Evolutionary conservation across 768 basidiomycete species (phyloP).

Genomic region (Russula earlei): DNA sequence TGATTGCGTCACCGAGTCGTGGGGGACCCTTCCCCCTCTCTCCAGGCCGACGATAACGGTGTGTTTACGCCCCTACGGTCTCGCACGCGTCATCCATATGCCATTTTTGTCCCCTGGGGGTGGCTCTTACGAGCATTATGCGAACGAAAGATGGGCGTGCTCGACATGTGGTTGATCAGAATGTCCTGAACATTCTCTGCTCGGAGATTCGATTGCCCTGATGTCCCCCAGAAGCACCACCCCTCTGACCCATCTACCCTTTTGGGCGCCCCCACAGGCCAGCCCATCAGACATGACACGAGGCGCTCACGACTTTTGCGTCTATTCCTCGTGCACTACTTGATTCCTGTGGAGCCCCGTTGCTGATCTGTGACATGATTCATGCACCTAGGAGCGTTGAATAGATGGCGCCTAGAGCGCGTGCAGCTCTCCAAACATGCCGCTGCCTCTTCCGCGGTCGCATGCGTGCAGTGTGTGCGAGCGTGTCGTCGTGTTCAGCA

Average conservation of each 20-base stretch:
- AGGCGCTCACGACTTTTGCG: constrained; percentile 8
- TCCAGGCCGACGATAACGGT: background rate
- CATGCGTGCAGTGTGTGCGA: constrained; percentile 44
- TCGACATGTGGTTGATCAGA: constrained; percentile 12
- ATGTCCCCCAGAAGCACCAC: too few species aligned
- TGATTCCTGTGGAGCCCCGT: background rate
- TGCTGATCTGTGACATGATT: background rate
- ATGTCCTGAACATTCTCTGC: background rate
- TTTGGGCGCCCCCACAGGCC: too few species aligned
- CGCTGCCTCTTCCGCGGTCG: constrained; percentile 5
- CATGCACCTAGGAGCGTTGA: constrained; percentile 7
- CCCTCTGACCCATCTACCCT: background rate
- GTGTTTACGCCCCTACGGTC: background rate
- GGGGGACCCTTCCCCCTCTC: background rate
- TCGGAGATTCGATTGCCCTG: constrained; percentile 12
- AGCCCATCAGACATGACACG: background rate
- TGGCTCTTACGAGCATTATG: background rate
- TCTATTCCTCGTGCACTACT: constrained; percentile 6
- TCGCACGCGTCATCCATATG: constrained; percentile 2
- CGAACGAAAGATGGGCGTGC: constrained; percentile 1
- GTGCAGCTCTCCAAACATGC: constrained; percentile 15
- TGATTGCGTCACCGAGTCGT: constrained; percentile 12
- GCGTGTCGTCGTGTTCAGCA: constrained; percentile 86
- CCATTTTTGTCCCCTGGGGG: constrained; percentile 6
- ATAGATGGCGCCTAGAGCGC: constrained; percentile 18